Percentiles rank a stretch among this genome's conserved stretches.
phyloP scores from a whole-genome alignment of 257 asterid genomes.

The Apocynum venetum region DNA sequence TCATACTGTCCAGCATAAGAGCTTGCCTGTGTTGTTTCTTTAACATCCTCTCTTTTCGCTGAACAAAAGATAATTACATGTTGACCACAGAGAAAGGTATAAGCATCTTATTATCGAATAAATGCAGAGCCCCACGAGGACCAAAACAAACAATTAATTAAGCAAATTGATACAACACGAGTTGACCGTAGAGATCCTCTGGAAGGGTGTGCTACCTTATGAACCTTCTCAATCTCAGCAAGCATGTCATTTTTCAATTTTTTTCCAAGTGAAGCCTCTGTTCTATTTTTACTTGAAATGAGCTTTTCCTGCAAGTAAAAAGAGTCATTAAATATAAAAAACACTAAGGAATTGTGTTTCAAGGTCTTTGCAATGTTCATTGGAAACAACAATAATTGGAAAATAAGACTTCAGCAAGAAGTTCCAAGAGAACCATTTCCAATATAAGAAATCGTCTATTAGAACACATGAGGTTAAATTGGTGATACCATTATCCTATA shows the following conservation, averaged over 20 bases:
- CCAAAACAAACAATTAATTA: background rate
- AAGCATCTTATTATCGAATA: background rate
- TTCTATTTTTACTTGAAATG: conserved; percentile 74
- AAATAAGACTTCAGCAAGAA: background rate
- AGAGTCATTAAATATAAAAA: conserved; percentile 12
- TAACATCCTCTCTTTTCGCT: conserved; percentile 82
- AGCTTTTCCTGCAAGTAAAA: conserved; percentile 74
- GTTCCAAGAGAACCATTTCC: background rate
- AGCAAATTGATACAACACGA: background rate
- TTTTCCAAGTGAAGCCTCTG: conserved; percentile 88
- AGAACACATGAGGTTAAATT: background rate
- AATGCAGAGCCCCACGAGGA: background rate
- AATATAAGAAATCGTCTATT: background rate
- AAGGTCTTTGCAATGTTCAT: background rate
- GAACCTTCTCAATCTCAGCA: conserved; percentile 88
- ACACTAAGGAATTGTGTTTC: background rate
- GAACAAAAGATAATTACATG: conserved; percentile 30
- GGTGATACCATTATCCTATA: background rate
- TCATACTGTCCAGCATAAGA: conserved; percentile 79
- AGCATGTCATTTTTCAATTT: conserved; percentile 82
- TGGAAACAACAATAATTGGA: background rate
- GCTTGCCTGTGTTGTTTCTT: conserved; percentile 95
- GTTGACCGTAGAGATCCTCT: background rate
- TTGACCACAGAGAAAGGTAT: conserved; percentile 12
- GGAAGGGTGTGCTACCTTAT: conserved; percentile 57